phyloP scores from a whole-genome alignment of 148 eudicot genomes.

The Camellia lanceoleosa region DNA sequence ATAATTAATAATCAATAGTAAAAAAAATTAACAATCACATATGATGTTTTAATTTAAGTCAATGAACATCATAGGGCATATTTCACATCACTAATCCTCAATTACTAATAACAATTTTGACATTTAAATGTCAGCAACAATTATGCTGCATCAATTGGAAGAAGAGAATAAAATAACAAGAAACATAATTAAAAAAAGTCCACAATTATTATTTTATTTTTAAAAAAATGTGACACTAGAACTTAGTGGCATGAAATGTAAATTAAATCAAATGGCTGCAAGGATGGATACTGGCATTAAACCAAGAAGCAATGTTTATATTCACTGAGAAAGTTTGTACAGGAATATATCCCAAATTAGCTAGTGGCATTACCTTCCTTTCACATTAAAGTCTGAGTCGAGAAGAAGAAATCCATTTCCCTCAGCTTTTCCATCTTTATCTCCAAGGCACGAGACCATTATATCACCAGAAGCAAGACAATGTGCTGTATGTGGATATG shows the following conservation, averaged over 20 bases:
- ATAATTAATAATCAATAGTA: neutral
- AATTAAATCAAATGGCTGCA: neutral
- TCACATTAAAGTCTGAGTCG: conserved; percentile 87
- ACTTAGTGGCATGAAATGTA: neutral
- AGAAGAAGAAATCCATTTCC: conserved; percentile 96
- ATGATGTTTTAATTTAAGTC: neutral
- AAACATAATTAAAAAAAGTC: too few species aligned
- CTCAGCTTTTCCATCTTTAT: conserved; percentile 80
- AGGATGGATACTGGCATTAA: neutral
- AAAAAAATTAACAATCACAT: neutral
- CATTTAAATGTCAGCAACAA: neutral
- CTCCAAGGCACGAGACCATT: conserved; percentile 92
- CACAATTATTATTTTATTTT: too few species aligned
- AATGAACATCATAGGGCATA: neutral
- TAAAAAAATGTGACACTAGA: too few species aligned
- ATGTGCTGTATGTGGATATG: conserved; percentile 96
- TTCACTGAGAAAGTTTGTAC: neutral
- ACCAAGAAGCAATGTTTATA: neutral
- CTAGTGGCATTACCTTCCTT: conserved; percentile 70
- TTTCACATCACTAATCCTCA: neutral
- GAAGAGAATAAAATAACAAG: too few species aligned
- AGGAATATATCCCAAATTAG: neutral
- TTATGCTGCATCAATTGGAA: neutral
- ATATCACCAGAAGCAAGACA: conserved; percentile 97
- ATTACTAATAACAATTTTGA: neutral